phyloP scores from a whole-genome alignment of 2,329 filamentous ascomycete species.

The Torrubiellomyces zombiae region DNA sequence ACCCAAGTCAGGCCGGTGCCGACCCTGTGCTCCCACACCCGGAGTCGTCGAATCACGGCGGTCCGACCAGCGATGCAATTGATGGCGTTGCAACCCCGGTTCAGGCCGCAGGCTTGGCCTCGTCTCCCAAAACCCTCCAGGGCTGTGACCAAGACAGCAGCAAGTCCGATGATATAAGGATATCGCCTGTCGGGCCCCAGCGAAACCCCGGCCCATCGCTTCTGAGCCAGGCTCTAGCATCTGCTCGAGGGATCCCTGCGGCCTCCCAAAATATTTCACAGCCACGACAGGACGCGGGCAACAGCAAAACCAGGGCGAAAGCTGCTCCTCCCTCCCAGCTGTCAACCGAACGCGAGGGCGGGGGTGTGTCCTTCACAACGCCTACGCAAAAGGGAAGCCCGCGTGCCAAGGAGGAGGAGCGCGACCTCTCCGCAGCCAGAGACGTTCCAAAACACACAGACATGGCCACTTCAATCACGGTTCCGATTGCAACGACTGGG shows the following conservation, averaged over 20 bases:
- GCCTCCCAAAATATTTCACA: background rate
- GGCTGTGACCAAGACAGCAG: slow-evolving; percentile 1
- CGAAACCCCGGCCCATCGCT: slow-evolving; percentile 35
- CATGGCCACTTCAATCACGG: slow-evolving; percentile 16
- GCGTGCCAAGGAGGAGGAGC: slow-evolving; percentile 1
- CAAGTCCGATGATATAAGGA: slow-evolving; percentile 27
- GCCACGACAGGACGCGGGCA: too few species aligned
- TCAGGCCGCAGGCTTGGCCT: slow-evolving; percentile 1
- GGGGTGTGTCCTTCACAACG: too few species aligned
- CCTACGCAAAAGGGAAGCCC: too few species aligned
- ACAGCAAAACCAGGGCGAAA: too few species aligned
- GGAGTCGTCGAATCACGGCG: too few species aligned
- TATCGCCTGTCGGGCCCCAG: slow-evolving; percentile 19
- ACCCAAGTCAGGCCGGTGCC: background rate
- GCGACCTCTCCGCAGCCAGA: slow-evolving; percentile 3
- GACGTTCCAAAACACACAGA: slow-evolving; percentile 10
- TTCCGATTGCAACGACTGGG: slow-evolving; percentile 14
- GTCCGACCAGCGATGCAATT: too few species aligned
- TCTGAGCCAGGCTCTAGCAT: slow-evolving; percentile 40
- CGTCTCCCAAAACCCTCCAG: slow-evolving; percentile 2
- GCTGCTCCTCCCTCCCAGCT: background rate
- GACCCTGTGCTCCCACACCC: slow-evolving; percentile 1
- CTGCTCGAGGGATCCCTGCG: slow-evolving; percentile 34
- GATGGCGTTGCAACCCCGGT: slow-evolving; percentile 4
- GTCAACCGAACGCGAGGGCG: slow-evolving; percentile 1